phyloP scores from a whole-genome alignment of 495 filamentous ascomycete genomes.

The Penicillium alfredii region DNA sequence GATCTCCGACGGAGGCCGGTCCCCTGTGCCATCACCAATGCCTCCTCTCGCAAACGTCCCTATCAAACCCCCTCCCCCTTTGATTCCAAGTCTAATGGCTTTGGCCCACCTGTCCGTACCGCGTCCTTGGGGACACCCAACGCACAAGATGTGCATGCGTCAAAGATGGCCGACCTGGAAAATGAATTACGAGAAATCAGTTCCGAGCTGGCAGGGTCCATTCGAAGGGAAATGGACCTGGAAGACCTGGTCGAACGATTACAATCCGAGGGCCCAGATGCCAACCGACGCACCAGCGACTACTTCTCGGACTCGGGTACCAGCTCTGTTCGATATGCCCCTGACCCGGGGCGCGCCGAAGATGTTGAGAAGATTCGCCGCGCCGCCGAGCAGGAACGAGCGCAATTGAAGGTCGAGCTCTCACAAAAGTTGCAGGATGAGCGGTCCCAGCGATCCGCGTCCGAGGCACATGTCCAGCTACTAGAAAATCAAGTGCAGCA shows the following conservation, averaged over 20 bases:
- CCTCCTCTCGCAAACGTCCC: constrained; percentile 43
- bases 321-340: constrained; percentile 69
- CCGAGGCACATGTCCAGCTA: constrained; percentile 75
- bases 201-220: constrained; percentile 84
- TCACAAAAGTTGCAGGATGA: constrained; percentile 81
- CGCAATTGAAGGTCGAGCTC: constrained; percentile 76
- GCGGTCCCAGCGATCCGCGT: constrained; percentile 60
- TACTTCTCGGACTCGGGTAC: constrained; percentile 96
- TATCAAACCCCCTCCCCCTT: constrained; percentile 33
- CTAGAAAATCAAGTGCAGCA: constrained; percentile 70
- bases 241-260: constrained; percentile 88
- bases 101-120: constrained; percentile 28
- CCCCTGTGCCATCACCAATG: constrained; percentile 53
- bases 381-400: constrained; percentile 85
- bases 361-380: constrained; percentile 80
- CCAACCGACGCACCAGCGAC: constrained; percentile 80
- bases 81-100: constrained; percentile 40
- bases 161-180: constrained; percentile 65
- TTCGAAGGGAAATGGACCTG: constrained; percentile 91
- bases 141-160: constrained; percentile 47
- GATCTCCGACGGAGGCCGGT: constrained; percentile 56
- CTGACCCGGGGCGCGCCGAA: constrained; percentile 60
- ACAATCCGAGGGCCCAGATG: constrained; percentile 60
- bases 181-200: constrained; percentile 90
- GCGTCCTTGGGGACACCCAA: constrained; percentile 35